A percentile compares a stretch with the other conserved stretches of the same genome.
Conservation (phyloP, 306 rosid genomes). For the Comarum palustre region DNA sequence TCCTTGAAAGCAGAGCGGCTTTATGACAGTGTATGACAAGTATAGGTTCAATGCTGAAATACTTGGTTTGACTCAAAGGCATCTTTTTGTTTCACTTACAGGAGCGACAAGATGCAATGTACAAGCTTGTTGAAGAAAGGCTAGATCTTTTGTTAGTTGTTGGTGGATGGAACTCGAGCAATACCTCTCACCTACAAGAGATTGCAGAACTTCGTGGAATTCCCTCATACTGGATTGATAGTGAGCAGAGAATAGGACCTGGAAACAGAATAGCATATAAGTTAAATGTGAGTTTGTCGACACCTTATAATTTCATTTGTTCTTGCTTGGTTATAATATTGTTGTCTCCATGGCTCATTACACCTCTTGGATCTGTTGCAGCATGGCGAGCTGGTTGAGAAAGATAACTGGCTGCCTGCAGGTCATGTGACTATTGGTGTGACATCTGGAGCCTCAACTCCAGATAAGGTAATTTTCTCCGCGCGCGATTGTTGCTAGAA, state of each 20-base stretch:
- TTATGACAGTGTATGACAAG: conserved; percentile 2
- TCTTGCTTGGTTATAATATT: conserved; percentile 1
- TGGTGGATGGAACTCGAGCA: conserved; percentile 99
- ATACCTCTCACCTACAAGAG: conserved; percentile 96
- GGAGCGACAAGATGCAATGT: conserved; percentile 99
- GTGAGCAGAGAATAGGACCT: conserved; percentile 89
- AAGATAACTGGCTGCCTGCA: conserved; percentile 75
- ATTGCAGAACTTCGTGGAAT: conserved; percentile 91
- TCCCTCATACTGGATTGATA: conserved; percentile 94
- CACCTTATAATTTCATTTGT: conserved; percentile 10
- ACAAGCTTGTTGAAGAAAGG: conserved; percentile 77
- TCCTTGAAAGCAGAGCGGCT: not conserved
- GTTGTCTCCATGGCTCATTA: not conserved
- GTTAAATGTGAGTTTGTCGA: conserved; percentile 55
- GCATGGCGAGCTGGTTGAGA: conserved; percentile 97
- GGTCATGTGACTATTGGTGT: conserved; percentile 88
- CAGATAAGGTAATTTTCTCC: conserved; percentile 77
- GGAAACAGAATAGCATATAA: conserved; percentile 83
- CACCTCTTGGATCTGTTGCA: conserved; percentile 11
- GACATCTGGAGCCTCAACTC: conserved; percentile 98
- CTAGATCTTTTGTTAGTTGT: conserved; percentile 79
- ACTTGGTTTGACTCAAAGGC: conserved; percentile 1
- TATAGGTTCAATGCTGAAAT: not conserved
- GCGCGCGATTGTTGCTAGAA: not conserved
- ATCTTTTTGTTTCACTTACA: conserved; percentile 29